These are phyloP conservation scores for Salix udensis DNA, from an alignment of 345 rosid species.

Conservation along the genomic window DNA sequence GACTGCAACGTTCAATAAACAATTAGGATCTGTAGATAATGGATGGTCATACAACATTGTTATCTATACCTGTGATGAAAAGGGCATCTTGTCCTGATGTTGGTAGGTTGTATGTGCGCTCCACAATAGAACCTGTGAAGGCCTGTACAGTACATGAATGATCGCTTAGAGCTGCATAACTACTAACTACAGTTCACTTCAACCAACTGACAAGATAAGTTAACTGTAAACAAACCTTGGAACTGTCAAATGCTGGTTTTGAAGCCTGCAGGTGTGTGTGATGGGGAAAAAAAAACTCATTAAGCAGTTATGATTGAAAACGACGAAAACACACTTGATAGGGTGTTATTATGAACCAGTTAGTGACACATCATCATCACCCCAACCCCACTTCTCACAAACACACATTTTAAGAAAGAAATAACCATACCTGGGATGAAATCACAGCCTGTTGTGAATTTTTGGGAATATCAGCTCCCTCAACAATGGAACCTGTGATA, in stretches of 20 bases:
- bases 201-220: not conserved
- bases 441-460: not conserved
- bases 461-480: not conserved
- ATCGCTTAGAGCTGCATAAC: not conserved
- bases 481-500: not conserved
- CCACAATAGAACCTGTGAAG: constrained; percentile 69
- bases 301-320: not conserved
- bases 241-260: not conserved
- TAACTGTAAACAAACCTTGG: not conserved
- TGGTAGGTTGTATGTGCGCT: constrained; percentile 39
- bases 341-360: no score
- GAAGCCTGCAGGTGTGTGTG: not conserved
- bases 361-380: no score
- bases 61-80: constrained; percentile 48
- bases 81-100: constrained; percentile 14
- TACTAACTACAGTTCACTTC: not conserved
- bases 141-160: constrained; percentile 41
- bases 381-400: no score
- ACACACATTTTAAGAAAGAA: not conserved
- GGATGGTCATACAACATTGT: not conserved
- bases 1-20: constrained; percentile 35
- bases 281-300: not conserved
- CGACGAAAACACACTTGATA: no score
- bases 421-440: not conserved
- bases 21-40: not conserved